Percentiles rank a stretch among this genome's conserved stretches.
phyloP scores from a whole-genome alignment of 1,284 basidiomycete genomes.

The Amylostereum chailletii region DNA sequence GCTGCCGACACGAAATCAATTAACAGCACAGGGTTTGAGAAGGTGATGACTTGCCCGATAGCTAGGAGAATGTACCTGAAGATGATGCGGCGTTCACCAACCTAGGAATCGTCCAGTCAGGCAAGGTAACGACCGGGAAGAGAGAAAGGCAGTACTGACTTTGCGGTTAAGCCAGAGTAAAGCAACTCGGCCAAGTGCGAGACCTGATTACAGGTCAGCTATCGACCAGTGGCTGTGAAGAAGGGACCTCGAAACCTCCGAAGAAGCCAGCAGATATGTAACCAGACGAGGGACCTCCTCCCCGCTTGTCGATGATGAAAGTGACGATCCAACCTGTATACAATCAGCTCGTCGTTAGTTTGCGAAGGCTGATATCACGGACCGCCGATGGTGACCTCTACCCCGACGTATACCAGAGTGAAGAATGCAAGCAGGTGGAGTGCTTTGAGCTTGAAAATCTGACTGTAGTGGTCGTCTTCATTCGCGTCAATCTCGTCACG shows the following conservation, averaged over 20 bases:
- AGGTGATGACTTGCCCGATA: slow-evolving; percentile 16
- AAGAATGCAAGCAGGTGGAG: slow-evolving; percentile 37
- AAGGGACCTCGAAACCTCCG: slow-evolving; percentile 23
- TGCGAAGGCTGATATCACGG: slow-evolving; percentile 4
- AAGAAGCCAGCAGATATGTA: slow-evolving; percentile 46
- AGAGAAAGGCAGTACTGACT: slow-evolving; percentile 17
- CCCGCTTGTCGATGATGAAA: slow-evolving; percentile 34
- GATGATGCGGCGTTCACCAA: slow-evolving; percentile 35
- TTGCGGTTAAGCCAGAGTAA: slow-evolving; percentile 43
- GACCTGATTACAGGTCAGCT: slow-evolving; percentile 19
- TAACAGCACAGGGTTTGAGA: neutral
- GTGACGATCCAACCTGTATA: slow-evolving; percentile 36
- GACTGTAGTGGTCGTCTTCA: slow-evolving; percentile 25
- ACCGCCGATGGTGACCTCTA: slow-evolving; percentile 41
- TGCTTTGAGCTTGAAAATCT: slow-evolving; percentile 27
- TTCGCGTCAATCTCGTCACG: slow-evolving; percentile 13
- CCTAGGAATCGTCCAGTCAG: slow-evolving; percentile 12
- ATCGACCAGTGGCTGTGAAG: too few relatives aligned
- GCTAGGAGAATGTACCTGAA: slow-evolving; percentile 28
- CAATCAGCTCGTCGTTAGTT: neutral
- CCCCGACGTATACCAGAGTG: slow-evolving; percentile 37
- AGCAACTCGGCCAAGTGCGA: slow-evolving; percentile 33
- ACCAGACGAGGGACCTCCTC: slow-evolving; percentile 38
- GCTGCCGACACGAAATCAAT: slow-evolving; percentile 14
- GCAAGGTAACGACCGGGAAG: neutral